Conservation (phyloP, 768 basidiomycete species). For the Suillus brevipes region DNA sequence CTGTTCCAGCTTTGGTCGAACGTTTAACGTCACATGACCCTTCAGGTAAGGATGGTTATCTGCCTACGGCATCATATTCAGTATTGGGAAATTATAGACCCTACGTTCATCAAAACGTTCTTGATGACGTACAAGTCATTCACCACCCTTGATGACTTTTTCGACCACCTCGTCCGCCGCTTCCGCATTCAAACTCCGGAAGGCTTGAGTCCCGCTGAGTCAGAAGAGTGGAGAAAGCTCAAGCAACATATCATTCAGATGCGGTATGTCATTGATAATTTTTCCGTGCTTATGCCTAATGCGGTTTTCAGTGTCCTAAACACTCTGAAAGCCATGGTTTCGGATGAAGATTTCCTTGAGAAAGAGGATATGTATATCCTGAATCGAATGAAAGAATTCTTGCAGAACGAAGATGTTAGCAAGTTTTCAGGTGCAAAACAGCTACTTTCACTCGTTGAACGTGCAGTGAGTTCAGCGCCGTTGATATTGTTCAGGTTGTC, state of each 20-base stretch:
- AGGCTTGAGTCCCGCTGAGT: slow-evolving; percentile 58
- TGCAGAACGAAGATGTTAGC: slow-evolving; percentile 62
- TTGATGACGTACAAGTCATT: slow-evolving; percentile 97
- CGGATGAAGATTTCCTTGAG: slow-evolving; percentile 80
- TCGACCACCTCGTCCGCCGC: slow-evolving; percentile 77
- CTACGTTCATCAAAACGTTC: slow-evolving; percentile 84
- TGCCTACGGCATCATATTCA: not conserved
- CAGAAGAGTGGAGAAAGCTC: slow-evolving; percentile 75
- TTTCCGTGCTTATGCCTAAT: slow-evolving; percentile 5
- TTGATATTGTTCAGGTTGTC: slow-evolving; percentile 7
- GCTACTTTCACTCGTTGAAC: slow-evolving; percentile 71
- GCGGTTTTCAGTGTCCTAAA: slow-evolving; percentile 66
- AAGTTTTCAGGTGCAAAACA: slow-evolving; percentile 73
- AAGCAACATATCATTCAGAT: slow-evolving; percentile 88
- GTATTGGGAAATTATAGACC: slow-evolving; percentile 45
- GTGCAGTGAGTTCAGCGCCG: slow-evolving; percentile 57
- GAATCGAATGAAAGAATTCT: slow-evolving; percentile 79
- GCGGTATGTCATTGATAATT: slow-evolving; percentile 53
- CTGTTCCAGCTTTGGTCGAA: slow-evolving; percentile 82
- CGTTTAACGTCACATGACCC: slow-evolving; percentile 89
- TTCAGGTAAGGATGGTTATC: slow-evolving; percentile 55
- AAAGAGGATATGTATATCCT: slow-evolving; percentile 84
- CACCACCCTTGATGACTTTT: slow-evolving; percentile 77
- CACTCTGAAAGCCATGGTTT: slow-evolving; percentile 86
- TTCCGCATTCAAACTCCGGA: slow-evolving; percentile 79